phyloP scores from a whole-genome alignment of 2,329 filamentous ascomycete species.

The Metarhizium anisopliae region DNA sequence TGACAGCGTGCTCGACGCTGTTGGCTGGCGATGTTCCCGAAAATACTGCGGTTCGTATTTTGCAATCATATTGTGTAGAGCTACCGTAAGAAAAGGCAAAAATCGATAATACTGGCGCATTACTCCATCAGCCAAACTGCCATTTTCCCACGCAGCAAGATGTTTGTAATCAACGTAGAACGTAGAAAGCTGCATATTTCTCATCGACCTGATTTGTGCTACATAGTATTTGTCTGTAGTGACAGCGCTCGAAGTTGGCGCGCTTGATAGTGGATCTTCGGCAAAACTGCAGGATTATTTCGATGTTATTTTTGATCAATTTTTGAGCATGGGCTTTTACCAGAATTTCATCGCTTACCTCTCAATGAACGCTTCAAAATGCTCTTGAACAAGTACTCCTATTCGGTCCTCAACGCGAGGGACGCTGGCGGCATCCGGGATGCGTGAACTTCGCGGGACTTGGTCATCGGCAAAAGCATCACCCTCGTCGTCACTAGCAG shows the following conservation, averaged over 20 bases:
- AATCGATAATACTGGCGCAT: conserved; percentile 92
- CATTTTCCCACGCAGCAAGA: conserved; percentile 66
- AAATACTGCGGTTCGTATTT: conserved; percentile 95
- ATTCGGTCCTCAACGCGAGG: conserved; percentile 69
- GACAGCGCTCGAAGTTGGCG: conserved; percentile 58
- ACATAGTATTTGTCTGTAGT: conserved; percentile 79
- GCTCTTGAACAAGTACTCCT: conserved; percentile 63
- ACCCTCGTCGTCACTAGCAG: conserved; percentile 52
- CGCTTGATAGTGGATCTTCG: conserved; percentile 58
- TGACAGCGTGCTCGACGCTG: conserved; percentile 62
- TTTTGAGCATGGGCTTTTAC: not conserved
- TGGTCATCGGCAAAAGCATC: conserved; percentile 58
- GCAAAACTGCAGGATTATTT: conserved; percentile 40
- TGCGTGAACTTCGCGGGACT: conserved; percentile 42
- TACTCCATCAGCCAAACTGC: conserved; percentile 75
- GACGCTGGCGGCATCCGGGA: conserved; percentile 42
- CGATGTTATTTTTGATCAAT: not conserved
- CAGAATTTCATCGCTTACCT: conserved; percentile 37
- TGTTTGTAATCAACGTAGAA: conserved; percentile 86
- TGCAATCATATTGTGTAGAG: conserved; percentile 84
- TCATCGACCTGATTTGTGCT: conserved; percentile 72
- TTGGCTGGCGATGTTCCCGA: conserved; percentile 79
- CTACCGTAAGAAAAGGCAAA: conserved; percentile 80
- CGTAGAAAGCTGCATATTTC: conserved; percentile 66
- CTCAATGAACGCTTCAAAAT: conserved; percentile 75